Evolutionary conservation across 176 grass and related monocot species (phyloP).

Genomic region (Musa beccarii): DNA sequence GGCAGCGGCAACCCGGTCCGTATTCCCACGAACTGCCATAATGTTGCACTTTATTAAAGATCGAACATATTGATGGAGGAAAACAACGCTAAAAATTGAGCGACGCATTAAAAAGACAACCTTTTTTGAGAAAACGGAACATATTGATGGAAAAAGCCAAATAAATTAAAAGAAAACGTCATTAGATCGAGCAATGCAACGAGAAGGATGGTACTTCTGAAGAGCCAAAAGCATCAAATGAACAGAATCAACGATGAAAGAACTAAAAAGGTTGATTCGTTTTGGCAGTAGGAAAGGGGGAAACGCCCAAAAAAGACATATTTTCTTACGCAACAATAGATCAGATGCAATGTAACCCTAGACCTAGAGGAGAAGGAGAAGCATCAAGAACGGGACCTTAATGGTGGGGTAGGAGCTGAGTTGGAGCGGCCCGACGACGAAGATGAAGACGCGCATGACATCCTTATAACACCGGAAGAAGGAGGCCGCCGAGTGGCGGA

Average conservation of each 20-base stretch:
- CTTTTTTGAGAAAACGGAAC: background rate
- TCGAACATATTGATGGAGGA: background rate
- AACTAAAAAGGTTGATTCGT: background rate
- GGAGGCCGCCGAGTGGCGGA: constrained; percentile 34
- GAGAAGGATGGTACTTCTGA: too few species aligned
- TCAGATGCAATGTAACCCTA: background rate
- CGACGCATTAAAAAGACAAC: background rate
- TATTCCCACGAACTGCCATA: constrained; percentile 62
- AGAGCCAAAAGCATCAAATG: background rate
- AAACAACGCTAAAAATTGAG: too few species aligned
- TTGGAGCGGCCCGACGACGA: constrained; percentile 67
- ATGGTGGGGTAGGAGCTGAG: constrained; percentile 62
- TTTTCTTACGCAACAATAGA: background rate
- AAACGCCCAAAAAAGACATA: background rate
- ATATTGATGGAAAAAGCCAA: background rate
- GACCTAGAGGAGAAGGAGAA: background rate
- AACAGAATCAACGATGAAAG: background rate
- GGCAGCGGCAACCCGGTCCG: constrained; percentile 58
- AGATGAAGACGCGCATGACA: constrained; percentile 57
- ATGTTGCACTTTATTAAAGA: background rate
- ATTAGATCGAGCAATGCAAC: background rate
- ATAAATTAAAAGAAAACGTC: background rate
- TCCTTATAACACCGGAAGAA: constrained; percentile 68
- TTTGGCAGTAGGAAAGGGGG: background rate
- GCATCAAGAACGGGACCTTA: constrained; percentile 38